Percentiles rank a stretch among this genome's conserved stretches.
phyloP scores from a whole-genome alignment of 805 yeast species.

The Saturnispora besseyi region DNA sequence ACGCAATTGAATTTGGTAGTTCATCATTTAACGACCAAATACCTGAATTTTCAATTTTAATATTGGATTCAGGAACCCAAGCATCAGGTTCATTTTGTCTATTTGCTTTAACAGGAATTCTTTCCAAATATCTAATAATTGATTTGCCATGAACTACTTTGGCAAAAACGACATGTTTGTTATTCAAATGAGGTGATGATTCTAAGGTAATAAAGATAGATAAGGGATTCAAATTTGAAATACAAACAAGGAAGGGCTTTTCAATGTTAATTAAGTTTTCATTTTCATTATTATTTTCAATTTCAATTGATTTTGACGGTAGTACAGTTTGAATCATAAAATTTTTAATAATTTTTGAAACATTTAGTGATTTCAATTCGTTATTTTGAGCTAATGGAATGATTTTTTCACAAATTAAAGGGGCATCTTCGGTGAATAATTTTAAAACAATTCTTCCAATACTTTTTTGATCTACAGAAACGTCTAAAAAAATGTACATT shows the following conservation, averaged over 20 bases:
- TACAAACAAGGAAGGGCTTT: constrained; percentile 44
- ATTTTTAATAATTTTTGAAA: constrained; percentile 58
- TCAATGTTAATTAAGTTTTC: constrained; percentile 46
- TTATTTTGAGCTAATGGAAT: constrained; percentile 35
- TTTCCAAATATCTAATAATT: constrained; percentile 58
- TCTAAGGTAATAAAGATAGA: constrained; percentile 67
- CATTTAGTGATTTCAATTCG: constrained; percentile 35
- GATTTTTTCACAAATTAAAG: constrained; percentile 47
- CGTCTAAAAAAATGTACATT: constrained; percentile 30
- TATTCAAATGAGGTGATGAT: constrained; percentile 64
- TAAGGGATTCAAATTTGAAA: constrained; percentile 58
- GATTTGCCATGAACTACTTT: constrained; percentile 58
- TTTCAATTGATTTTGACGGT: constrained; percentile 33
- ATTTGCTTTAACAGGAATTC: constrained; percentile 35
- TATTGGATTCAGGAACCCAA: constrained; percentile 33
- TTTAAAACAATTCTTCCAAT: constrained; percentile 58
- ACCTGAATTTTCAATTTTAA: constrained; percentile 52
- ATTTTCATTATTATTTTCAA: constrained; percentile 47
- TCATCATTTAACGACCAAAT: constrained; percentile 44
- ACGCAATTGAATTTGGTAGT: constrained; percentile 55
- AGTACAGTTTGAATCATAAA: constrained; percentile 71
- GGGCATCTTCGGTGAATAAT: constrained; percentile 42
- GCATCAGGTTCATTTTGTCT: constrained; percentile 14
- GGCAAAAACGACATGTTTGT: constrained; percentile 75
- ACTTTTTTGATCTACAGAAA: constrained; percentile 28